phyloP scores from a whole-genome alignment of 2,329 filamentous ascomycete genomes.

The Exophiala phaeomuriformis region DNA sequence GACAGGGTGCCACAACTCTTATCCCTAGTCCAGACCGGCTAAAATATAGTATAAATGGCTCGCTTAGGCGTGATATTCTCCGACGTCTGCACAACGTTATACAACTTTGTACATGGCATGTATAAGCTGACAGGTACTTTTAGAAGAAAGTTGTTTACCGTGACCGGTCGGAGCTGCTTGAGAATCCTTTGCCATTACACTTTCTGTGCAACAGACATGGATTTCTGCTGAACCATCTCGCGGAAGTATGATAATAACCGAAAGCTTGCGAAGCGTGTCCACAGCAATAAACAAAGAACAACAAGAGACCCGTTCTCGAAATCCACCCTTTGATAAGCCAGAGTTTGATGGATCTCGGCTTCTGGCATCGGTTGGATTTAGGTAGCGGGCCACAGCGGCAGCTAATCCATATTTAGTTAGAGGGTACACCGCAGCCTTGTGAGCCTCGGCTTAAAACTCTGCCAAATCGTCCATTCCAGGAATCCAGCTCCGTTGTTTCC shows the following conservation, averaged over 20 bases:
- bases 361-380: background rate
- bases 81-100: no score
- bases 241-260: no score
- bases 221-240: no score
- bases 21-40: background rate
- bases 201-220: no score
- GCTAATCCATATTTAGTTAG: background rate
- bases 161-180: no score
- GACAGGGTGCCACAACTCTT: background rate
- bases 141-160: no score
- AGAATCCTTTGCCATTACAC: no score
- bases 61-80: background rate
- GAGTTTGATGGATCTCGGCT: background rate
- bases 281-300: no score
- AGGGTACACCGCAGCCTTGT: conserved; percentile 3
- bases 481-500: background rate
- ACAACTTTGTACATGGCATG: no score
- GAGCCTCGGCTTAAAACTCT: conserved; percentile 11
- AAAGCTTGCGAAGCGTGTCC: no score
- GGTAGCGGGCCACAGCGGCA: background rate
- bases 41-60: background rate
- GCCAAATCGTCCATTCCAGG: background rate
- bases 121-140: no score
- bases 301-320: background rate
- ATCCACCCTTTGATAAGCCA: background rate